These are phyloP conservation scores for Camelina sativa DNA, from an alignment of 345 rosid genomes.

Conservation along the genomic window DNA sequence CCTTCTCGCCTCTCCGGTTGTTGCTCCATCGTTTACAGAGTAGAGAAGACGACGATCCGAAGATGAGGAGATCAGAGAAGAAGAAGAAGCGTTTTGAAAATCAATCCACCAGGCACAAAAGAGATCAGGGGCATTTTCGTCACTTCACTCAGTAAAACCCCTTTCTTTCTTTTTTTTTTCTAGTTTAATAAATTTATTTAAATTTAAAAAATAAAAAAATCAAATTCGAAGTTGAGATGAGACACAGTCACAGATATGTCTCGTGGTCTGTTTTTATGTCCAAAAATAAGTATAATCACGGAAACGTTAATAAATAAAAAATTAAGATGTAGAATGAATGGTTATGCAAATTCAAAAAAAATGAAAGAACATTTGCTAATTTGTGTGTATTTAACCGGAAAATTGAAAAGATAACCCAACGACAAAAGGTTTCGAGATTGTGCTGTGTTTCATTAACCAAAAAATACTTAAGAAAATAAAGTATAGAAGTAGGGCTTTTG, in stretches of 20 bases:
- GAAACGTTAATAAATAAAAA: no score
- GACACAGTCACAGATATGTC: neutral
- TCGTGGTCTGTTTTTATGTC: neutral
- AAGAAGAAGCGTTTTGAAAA: conserved; percentile 46
- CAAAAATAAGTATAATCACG: no score
- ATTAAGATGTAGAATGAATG: no score
- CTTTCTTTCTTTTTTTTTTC: neutral
- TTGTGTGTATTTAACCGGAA: neutral
- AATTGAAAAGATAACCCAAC: conserved; percentile 5
- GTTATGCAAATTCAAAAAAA: no score
- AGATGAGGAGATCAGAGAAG: conserved; percentile 40
- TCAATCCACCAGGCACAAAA: conserved; percentile 41
- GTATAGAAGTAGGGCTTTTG: conserved; percentile 18
- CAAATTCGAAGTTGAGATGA: neutral
- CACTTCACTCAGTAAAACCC: neutral
- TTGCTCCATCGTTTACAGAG: conserved; percentile 44
- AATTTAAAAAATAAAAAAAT: neutral
- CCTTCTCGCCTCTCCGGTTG: conserved; percentile 58
- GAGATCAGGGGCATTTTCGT: conserved; percentile 62
- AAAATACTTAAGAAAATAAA: no score
- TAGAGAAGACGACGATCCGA: conserved; percentile 28
- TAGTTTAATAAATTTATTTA: neutral
- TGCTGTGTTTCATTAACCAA: neutral
- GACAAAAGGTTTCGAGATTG: neutral
- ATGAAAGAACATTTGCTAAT: neutral